Percentiles rank a stretch among this genome's conserved stretches.
These are phyloP conservation scores for Naganishia antarctica DNA, from an alignment of 768 basidiomycete genomes.

Conservation along the genomic window DNA sequence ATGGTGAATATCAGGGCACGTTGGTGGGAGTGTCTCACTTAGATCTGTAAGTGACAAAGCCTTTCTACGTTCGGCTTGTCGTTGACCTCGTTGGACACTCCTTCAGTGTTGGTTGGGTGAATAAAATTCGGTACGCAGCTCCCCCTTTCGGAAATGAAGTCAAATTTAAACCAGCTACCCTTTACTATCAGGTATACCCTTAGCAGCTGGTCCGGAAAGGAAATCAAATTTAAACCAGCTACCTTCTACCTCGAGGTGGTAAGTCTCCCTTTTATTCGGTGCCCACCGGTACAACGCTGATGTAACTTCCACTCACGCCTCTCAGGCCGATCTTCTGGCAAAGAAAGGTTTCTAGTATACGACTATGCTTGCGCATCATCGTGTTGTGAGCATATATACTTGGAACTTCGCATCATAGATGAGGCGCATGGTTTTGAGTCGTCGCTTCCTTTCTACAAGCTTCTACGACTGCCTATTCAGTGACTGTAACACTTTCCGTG, in stretches of 20 bases:
- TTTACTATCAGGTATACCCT: slow-evolving; percentile 81
- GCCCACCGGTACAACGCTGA: neutral
- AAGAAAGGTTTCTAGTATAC: slow-evolving; percentile 42
- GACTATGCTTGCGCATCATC: neutral
- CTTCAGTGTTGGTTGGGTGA: slow-evolving; percentile 74
- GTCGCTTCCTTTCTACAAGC: neutral
- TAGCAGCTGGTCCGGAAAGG: slow-evolving; percentile 79
- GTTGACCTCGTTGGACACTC: slow-evolving; percentile 7
- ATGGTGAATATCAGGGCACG: slow-evolving; percentile 96
- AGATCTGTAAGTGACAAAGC: slow-evolving; percentile 40
- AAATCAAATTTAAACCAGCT: slow-evolving; percentile 84
- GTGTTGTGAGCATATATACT: neutral
- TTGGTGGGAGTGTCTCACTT: slow-evolving; percentile 84
- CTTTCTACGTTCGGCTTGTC: neutral
- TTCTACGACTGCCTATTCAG: neutral
- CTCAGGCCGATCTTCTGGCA: slow-evolving; percentile 44
- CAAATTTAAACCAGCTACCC: slow-evolving; percentile 73
- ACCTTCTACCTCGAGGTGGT: slow-evolving; percentile 79
- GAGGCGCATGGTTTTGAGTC: neutral
- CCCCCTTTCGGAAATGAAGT: slow-evolving; percentile 53
- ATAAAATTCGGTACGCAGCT: slow-evolving; percentile 49
- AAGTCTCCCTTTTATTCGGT: slow-evolving; percentile 20
- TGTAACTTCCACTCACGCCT: neutral
- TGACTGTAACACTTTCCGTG: slow-evolving; percentile 61
- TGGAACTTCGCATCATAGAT: neutral